Evolutionary conservation across 1,139 yeast genomes (phyloP).

Genomic region (Chernovozyma aurita): DNA sequence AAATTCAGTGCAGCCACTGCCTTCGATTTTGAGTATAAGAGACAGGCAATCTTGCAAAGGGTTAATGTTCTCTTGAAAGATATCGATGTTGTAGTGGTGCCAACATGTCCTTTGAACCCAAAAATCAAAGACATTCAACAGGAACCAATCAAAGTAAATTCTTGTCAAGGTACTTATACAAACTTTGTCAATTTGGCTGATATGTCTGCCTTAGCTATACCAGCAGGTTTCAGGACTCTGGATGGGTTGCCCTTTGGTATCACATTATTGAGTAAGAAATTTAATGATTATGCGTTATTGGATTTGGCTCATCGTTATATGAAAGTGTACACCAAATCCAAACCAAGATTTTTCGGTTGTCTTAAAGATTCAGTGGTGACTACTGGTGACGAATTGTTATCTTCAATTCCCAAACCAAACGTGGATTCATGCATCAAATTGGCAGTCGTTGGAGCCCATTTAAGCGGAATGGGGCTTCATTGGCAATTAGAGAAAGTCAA

Average conservation of each 20-base stretch:
- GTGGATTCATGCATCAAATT: constrained; percentile 37
- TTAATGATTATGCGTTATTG: constrained; percentile 82
- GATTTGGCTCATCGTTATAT: constrained; percentile 76
- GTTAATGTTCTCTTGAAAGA: constrained; percentile 51
- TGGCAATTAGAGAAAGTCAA: constrained; percentile 89
- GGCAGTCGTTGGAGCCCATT: constrained; percentile 96
- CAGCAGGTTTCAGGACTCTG: constrained; percentile 73
- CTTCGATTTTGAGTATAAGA: constrained; percentile 78
- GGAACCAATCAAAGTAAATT: constrained; percentile 82
- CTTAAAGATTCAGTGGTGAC: constrained; percentile 39
- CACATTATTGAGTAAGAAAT: constrained; percentile 75
- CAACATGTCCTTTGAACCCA: constrained; percentile 93
- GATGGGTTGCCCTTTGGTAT: constrained; percentile 92
- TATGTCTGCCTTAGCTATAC: constrained; percentile 85
- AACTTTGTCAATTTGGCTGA: constrained; percentile 95
- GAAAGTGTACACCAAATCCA: constrained; percentile 22
- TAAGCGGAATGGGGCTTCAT: constrained; percentile 81
- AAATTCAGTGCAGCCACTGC: constrained; percentile 76
- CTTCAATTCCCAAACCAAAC: constrained; percentile 34
- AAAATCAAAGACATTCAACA: constrained; percentile 62
- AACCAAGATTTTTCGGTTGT: constrained; percentile 31
- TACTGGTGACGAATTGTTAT: constrained; percentile 27
- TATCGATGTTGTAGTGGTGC: constrained; percentile 77
- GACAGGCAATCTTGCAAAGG: constrained; percentile 69
- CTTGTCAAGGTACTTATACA: constrained; percentile 93